A percentile compares a stretch with the other conserved stretches of the same genome.
These are phyloP conservation scores for Scedosporium minutisporum DNA, from an alignment of 2,329 filamentous ascomycete genomes.

Conservation along the genomic window DNA sequence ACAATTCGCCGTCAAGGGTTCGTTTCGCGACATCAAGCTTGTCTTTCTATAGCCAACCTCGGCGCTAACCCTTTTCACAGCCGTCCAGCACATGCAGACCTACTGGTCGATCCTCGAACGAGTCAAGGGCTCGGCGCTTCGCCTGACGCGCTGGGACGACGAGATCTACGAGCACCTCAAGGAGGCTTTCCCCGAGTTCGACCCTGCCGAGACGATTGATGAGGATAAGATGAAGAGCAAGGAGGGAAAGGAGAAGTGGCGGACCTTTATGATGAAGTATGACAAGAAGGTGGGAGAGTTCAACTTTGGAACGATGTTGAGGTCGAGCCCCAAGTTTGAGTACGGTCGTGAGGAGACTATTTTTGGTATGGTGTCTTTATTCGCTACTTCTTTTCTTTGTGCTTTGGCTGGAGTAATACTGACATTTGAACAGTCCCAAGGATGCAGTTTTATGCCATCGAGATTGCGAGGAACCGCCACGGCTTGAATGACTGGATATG, in stretches of 20 bases:
- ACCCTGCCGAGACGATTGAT: conserved; percentile 68
- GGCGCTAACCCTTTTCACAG: conserved; percentile 24
- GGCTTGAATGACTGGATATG: conserved; percentile 97
- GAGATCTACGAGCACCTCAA: conserved; percentile 88
- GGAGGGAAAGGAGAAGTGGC: conserved; percentile 85
- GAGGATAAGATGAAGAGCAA: conserved; percentile 99
- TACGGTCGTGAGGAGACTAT: conserved; percentile 87
- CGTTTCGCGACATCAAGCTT: conserved; percentile 6
- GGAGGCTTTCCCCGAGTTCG: conserved; percentile 84
- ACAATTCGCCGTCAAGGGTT: conserved; percentile 96
- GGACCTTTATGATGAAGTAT: conserved; percentile 86
- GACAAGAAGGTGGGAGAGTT: conserved; percentile 94
- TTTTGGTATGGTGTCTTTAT: conserved; percentile 53
- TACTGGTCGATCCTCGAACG: conserved; percentile 96
- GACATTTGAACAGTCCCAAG: conserved; percentile 32
- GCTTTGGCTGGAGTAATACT: neutral
- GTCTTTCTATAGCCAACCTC: neutral
- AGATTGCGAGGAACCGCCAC: conserved; percentile 58
- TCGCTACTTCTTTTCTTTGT: neutral
- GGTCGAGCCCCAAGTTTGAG: conserved; percentile 66
- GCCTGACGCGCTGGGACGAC: conserved; percentile 88
- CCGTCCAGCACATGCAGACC: conserved; percentile 90
- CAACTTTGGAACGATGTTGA: conserved; percentile 94
- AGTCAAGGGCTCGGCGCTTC: conserved; percentile 76
- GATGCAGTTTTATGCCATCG: conserved; percentile 47